Evolutionary conservation across 2,329 filamentous ascomycete species (phyloP), one percentile per base, ranked within the genome.

Genomic region (Diaporthe amygdali): DNA sequence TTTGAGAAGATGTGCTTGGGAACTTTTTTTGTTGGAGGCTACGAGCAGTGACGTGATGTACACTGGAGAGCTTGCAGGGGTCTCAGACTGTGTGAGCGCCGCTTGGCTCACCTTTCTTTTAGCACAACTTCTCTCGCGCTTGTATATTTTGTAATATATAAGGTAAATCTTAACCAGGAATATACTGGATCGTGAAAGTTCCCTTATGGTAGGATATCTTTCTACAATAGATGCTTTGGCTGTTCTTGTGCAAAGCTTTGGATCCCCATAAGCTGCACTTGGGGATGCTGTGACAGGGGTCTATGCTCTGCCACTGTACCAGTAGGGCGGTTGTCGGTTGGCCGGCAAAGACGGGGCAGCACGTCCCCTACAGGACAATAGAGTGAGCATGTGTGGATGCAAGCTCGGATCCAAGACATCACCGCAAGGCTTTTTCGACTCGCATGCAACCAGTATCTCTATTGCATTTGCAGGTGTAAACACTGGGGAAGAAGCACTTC

Each of bases 21-120:
- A 14, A 51, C 52, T 49, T 59, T 51, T 59, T 47, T 49, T 32
- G 32, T 30, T 30, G 39, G 15, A 32, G 15, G 22, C 44, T 55
- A 20, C 9, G 37, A 37, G 7, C 52, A 41, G 52, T 68, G 52
- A 68, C 52, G 49, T 68, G 25, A 68, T 59, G 66, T 49, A 34
- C 27, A 68, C 52, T 22, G 10, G 10, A 46, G 47, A 44, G 39
- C 66, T 61, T 64, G n/a, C 59, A 64, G 44, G 59, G 59, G 20
- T 64, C 44, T 44, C 2, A 20, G 37, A 71, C 66, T 12, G 32
- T 69, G 55, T 52, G 51, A 22, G 56, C 5, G 39, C 39, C 4
- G 7, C 17, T n/a, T 5, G 27, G 14, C 20, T 46, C n/a, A n/a
- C n/a, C 2, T 46, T 10, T 59, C 37, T n/a, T 22, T 14, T 30